Evolutionary conservation across 306 rosid genomes (phyloP), one percentile per base, ranked within the genome.

Genomic region (Glycine latifolia): DNA sequence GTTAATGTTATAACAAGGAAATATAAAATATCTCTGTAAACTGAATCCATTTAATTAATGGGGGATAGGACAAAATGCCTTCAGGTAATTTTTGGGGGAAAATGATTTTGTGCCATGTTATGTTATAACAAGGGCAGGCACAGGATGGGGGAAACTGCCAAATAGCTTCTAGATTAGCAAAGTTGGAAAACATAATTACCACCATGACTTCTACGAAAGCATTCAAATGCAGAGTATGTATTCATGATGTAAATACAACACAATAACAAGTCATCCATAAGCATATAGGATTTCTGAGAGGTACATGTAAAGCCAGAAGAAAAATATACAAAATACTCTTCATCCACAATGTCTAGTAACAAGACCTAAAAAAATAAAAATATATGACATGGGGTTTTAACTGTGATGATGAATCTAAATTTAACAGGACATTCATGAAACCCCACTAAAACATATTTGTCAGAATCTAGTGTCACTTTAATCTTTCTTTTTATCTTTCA

Each of bases 401-500:
- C 85, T 48, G 65, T 48, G 65, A 71, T 13, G 83, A 76, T 60
- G 82, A 85, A 73, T 67, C 81, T 17, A 33, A 87, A 70, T 60
- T 69, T 71, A 69, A 78, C 76, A 73, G 44, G 16, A 55, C 82
- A 79, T 70, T 17, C 71, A 54, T 10, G 78, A 74, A 72, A 71
- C 79, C 81, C 80, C 71, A 63, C 84, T 60, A 72, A 70, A 39
- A 78, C 70, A 60, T 78, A 80, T 67, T 39, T 75, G 85, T 63
- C 81, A 50, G 67, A 17, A 9, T 11, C 17, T 7, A 12, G 59
- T 12, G 6, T 7, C 77, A 61, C 77, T 77, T 85, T 82, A 89
- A 26, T 87, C 92, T 68, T 85, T 83, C 91, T 93, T 93, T 80
- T 88, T 93, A 74, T 85, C 89, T 88, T 90, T 93, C 87, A 87